Evolutionary conservation across 2,329 filamentous ascomycete genomes (phyloP).

Genomic region (Grosmannia penicillata): DNA sequence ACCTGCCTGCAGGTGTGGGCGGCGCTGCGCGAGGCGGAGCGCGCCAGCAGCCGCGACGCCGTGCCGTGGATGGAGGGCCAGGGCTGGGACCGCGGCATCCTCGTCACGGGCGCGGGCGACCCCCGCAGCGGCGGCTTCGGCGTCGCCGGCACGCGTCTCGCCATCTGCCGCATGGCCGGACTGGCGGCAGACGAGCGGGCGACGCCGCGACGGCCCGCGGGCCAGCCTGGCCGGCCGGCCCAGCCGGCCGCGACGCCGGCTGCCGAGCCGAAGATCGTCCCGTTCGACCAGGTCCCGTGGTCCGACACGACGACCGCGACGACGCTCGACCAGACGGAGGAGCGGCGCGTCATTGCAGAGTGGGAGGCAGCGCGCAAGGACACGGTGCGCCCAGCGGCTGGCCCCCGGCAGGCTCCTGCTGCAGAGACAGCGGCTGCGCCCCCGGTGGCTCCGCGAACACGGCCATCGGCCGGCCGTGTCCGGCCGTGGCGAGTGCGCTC

Average conservation of each 20-base stretch:
- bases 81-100: constrained; percentile 19
- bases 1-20: constrained; percentile 17
- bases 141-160: constrained; percentile 18
- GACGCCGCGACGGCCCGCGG: background rate
- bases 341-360: constrained; percentile 6
- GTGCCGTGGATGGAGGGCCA: constrained; percentile 13
- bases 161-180: constrained; percentile 19
- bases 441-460: no score
- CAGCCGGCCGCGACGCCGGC: background rate
- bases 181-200: constrained; percentile 10
- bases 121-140: constrained; percentile 15
- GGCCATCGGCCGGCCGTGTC: no score
- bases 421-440: background rate
- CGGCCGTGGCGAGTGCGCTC: no score
- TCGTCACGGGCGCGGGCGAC: constrained; percentile 20
- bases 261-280: constrained; percentile 12
- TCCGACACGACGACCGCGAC: constrained; percentile 2
- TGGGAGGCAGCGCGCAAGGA: background rate
- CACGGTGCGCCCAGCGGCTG: background rate
- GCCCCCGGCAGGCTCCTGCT: background rate
- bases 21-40: constrained; percentile 14
- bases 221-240: background rate
- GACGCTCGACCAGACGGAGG: constrained; percentile 6
- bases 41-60: background rate
- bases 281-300: constrained; percentile 19